Conservation (phyloP, 192 early-diverging fungal genomes). For the Coemansia sp. region DNA sequence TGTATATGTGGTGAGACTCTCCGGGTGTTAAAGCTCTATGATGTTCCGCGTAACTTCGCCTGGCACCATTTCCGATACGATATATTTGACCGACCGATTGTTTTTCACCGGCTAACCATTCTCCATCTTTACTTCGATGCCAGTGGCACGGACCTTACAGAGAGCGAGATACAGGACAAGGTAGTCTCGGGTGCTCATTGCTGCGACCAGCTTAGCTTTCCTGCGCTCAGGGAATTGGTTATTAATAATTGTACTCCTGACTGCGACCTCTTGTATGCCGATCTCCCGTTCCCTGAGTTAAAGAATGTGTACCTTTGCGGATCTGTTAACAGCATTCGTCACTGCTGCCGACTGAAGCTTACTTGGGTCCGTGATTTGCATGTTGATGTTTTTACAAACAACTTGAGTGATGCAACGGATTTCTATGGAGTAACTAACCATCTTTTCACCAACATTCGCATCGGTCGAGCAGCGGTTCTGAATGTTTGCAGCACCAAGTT, state of each 20-base stretch:
- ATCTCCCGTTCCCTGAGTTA: neutral
- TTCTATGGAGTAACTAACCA: neutral
- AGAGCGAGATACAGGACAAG: neutral
- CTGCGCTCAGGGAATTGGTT: neutral
- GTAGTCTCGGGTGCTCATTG: neutral
- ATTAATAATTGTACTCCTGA: neutral
- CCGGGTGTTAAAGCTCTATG: neutral
- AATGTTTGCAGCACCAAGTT: neutral
- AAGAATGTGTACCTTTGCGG: neutral
- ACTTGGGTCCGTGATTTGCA: neutral
- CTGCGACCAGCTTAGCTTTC: conserved; percentile 3
- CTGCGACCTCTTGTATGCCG: neutral
- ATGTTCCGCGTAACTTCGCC: neutral
- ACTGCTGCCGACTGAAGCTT: conserved; percentile 4
- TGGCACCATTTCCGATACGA: neutral
- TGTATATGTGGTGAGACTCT: neutral
- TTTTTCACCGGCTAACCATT: neutral
- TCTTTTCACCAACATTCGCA: neutral
- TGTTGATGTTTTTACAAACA: no score
- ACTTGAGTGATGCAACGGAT: neutral
- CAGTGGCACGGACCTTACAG: neutral
- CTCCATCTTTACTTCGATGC: neutral
- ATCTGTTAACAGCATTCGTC: neutral
- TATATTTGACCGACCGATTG: neutral
- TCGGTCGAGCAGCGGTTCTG: neutral